Evolutionary conservation across 1,284 basidiomycete species (phyloP).

Genomic region (Rhodofomes roseus): DNA sequence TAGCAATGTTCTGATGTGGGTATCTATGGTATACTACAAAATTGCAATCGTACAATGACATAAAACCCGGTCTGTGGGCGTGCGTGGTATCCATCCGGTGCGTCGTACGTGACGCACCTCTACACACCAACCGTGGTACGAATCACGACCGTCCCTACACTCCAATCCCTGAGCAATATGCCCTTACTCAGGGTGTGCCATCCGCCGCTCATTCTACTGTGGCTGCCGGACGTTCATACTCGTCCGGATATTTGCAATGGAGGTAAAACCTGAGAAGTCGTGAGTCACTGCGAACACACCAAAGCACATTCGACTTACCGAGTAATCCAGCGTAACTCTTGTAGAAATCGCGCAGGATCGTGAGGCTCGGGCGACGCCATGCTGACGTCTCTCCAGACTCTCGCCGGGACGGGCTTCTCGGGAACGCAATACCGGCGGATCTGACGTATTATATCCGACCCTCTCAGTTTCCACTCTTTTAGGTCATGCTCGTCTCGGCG

Average conservation of each 20-base stretch:
- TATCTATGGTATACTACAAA: too few species aligned
- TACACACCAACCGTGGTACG: too few species aligned
- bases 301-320: not conserved
- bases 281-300: not conserved
- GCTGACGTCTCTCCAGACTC: not conserved
- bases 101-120: too few species aligned
- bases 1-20: not conserved
- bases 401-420: not conserved
- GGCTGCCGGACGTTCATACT: too few species aligned
- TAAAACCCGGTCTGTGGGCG: not conserved
- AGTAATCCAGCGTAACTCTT: not conserved
- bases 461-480: too few species aligned
- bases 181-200: too few species aligned
- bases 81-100: not conserved
- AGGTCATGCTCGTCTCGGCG: not conserved
- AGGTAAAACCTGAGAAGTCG: not conserved
- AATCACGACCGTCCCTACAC: too few species aligned
- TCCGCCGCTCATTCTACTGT: too few species aligned
- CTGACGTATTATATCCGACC: not conserved
- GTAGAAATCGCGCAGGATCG: not conserved
- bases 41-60: too few species aligned
- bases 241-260: too few species aligned
- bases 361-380: not conserved
- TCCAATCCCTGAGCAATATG: too few species aligned
- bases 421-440: not conserved